Percentiles rank a stretch among this genome's conserved stretches.
These are phyloP conservation scores for Saccharomycopsis oosterbeekiorum DNA, from an alignment of 805 yeast species.

Conservation along the genomic window DNA sequence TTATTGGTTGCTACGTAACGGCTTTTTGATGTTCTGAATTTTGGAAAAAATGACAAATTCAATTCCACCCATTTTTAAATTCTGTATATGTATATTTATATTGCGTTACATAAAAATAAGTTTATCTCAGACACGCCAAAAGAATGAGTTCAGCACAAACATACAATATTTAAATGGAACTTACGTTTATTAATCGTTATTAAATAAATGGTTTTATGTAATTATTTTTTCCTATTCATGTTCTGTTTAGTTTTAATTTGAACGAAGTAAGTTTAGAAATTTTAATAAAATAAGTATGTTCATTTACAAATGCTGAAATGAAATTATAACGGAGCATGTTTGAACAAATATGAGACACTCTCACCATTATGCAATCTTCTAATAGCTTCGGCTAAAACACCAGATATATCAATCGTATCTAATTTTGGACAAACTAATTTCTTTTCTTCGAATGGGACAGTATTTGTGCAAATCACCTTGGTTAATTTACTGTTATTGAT, in stretches of 20 bases:
- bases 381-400: constrained; percentile 86
- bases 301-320: neutral
- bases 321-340: constrained; percentile 40
- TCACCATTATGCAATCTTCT: constrained; percentile 95
- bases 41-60: too few species aligned
- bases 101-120: too few species aligned
- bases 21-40: too few species aligned
- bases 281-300: neutral
- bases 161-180: too few species aligned
- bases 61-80: too few species aligned
- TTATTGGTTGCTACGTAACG: too few species aligned
- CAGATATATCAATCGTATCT: constrained; percentile 74
- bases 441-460: constrained; percentile 73
- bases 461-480: constrained; percentile 81
- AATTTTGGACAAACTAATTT: constrained; percentile 53
- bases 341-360: constrained; percentile 79
- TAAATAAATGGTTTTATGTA: neutral
- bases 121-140: too few species aligned
- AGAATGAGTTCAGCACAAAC: too few species aligned
- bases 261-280: neutral
- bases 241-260: neutral
- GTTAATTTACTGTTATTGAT: constrained; percentile 58
- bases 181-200: neutral
- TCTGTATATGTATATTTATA: too few species aligned
- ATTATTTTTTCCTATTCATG: too few species aligned